Base-by-base conservation (phyloP, 805 yeast species). In the Pichia californica region DNA sequence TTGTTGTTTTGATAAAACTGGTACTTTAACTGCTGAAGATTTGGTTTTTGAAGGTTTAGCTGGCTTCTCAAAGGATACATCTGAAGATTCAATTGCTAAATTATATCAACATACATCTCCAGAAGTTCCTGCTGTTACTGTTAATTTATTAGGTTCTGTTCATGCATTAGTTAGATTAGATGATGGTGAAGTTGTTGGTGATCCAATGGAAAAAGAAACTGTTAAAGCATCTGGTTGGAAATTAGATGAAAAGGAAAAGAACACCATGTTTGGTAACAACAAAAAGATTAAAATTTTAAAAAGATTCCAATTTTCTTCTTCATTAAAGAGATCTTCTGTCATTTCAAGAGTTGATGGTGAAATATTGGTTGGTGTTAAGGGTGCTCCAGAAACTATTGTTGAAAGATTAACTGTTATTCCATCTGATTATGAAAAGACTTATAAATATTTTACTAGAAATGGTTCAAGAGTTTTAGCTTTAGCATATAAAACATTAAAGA, bases 141-240 rank as follows among this genome's bases (percentile, higher is more conserved):
- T 79, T 32, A 71, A 75, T 48, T 88, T 86, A 31, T 74, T 93
- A 51, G 98, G 97, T 49, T 81, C 97, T 45, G 96, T 96, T 29
- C 99, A 93, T 64, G 98, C 99, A 25, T 74, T 93, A 52, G 99
- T 93, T 23, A 79, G 81, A 57, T 73, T 93, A 48, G 97, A 93
- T 56, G 96, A 89, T 61, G 99, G 98, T 55, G 98, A 93, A 50
- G 78, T 89, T 53, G 99, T 93, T 48, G 99, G 99, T 66, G 99
- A 93, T 60, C 97, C 99, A 50, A 91, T 93, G 98, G 99, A 93
- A 68, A 88, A 88, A 66, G 96, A 94, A 23, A 93, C 99, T 41
- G 71, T 93, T 54, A 81, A 80, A 52, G 91, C 95, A 33, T 77
- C 93, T 45, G 79, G 80, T 26, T 93, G 97, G 96, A 71, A 70